Conservation (phyloP, 1,284 basidiomycete species). For the Bondarzewia mesenterica region DNA sequence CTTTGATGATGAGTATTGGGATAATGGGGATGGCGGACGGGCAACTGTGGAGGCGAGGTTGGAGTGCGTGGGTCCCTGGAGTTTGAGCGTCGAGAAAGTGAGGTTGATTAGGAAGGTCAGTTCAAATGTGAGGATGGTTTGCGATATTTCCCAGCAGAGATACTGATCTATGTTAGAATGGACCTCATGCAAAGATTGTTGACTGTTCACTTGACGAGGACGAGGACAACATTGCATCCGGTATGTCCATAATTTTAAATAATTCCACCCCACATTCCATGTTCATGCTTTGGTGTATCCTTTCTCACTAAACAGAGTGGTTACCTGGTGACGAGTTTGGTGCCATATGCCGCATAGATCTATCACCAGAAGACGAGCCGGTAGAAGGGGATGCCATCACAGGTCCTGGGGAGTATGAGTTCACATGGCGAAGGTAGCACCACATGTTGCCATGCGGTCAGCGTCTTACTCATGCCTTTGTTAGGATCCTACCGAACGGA, state of each 20-base stretch:
- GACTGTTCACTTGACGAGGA: constrained; percentile 28
- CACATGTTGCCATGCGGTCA: neutral
- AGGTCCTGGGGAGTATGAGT: constrained; percentile 48
- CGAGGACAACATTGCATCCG: constrained; percentile 26
- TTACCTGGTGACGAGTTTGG: constrained; percentile 55
- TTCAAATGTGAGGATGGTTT: no score
- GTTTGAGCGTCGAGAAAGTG: constrained; percentile 43
- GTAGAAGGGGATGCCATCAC: constrained; percentile 27
- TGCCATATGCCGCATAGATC: constrained; percentile 42
- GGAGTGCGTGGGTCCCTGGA: constrained; percentile 43
- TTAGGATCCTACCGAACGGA: constrained; percentile 36
- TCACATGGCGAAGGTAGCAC: constrained; percentile 62
- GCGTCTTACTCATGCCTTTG: neutral
- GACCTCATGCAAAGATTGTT: constrained; percentile 35
- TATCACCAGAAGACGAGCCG: constrained; percentile 36
- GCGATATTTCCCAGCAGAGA: neutral
- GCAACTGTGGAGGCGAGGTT: constrained; percentile 45
- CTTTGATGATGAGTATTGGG: constrained; percentile 49
- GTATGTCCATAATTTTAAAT: no score
- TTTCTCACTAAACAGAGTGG: constrained; percentile 38
- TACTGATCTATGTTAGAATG: constrained; percentile 31
- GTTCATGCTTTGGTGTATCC: neutral
- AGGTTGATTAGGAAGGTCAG: constrained; percentile 40
- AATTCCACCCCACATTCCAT: neutral
- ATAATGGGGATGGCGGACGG: constrained; percentile 43